phyloP scores from a whole-genome alignment of 192 early-diverging fungal species.

The Coemansia javaensis region DNA sequence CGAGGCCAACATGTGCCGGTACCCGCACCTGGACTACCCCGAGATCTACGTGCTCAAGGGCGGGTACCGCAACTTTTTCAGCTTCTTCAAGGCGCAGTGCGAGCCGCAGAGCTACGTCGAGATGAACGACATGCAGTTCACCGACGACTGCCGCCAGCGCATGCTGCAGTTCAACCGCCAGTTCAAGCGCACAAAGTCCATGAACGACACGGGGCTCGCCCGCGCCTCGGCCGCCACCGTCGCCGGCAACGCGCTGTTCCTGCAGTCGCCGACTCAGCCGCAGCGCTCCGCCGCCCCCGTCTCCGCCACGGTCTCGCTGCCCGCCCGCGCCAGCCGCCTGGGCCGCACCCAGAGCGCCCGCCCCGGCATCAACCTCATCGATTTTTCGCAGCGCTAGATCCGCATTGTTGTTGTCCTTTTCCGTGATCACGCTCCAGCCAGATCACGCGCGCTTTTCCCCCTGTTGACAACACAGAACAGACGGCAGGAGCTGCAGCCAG shows the following conservation, averaged over 20 bases:
- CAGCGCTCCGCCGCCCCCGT: slow-evolving; percentile 1
- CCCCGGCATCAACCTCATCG: slow-evolving; percentile 34
- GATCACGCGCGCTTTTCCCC: too few relatives aligned
- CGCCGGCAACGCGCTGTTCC: slow-evolving; percentile 13
- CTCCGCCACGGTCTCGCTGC: slow-evolving; percentile 26
- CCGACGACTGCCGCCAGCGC: slow-evolving; percentile 50
- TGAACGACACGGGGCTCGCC: slow-evolving; percentile 32
- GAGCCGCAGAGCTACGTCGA: slow-evolving; percentile 72
- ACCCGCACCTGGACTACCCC: slow-evolving; percentile 77
- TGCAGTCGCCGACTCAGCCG: slow-evolving; percentile 26
- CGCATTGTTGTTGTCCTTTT: background rate
- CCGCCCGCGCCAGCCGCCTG: slow-evolving; percentile 13
- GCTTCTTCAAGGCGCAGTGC: slow-evolving; percentile 56
- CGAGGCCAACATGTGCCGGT: slow-evolving; percentile 60
- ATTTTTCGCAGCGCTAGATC: slow-evolving; percentile 18
- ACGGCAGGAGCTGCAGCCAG: background rate
- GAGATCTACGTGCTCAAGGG: slow-evolving; percentile 83
- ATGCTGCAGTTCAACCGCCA: slow-evolving; percentile 52
- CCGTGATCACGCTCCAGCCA: too few relatives aligned
- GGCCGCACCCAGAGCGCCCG: slow-evolving; percentile 44
- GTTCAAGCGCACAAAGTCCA: slow-evolving; percentile 55
- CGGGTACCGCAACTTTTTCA: slow-evolving; percentile 75
- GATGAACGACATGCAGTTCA: slow-evolving; percentile 65
- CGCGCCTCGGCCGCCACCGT: slow-evolving; percentile 12
- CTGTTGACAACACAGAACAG: too few relatives aligned